A percentile compares a stretch with the other conserved stretches of the same genome.
Evolutionary conservation across 257 asterid genomes (phyloP).

Genomic region (Solanum pinnatisectum): DNA sequence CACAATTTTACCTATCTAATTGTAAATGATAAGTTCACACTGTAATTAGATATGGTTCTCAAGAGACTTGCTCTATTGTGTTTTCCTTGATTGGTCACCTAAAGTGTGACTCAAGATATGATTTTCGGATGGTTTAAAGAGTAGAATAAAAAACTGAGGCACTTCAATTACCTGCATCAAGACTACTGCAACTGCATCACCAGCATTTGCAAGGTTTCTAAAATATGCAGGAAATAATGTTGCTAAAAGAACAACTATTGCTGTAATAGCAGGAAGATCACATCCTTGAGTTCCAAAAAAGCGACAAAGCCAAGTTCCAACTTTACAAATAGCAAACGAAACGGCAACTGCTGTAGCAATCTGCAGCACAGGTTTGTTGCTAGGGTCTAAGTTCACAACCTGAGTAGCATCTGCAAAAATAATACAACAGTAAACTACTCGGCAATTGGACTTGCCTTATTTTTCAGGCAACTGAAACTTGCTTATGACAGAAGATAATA

Average conservation of each 20-base stretch:
- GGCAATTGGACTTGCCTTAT: background rate
- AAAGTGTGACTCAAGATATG: background rate
- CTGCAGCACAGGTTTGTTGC: conserved; percentile 42
- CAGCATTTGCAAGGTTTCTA: conserved; percentile 59
- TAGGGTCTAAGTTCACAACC: conserved; percentile 16
- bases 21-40: background rate
- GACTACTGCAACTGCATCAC: conserved; percentile 54
- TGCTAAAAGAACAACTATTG: conserved; percentile 57
- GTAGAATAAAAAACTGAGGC: background rate
- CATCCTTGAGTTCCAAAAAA: conserved; percentile 40
- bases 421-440: conserved; percentile 1
- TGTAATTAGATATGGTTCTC: background rate
- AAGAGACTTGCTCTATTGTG: background rate
- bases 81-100: background rate
- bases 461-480: background rate
- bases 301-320: conserved; percentile 32
- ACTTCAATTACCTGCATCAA: conserved; percentile 56
- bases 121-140: background rate
- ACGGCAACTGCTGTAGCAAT: conserved; percentile 57
- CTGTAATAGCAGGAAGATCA: conserved; percentile 66
- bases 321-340: conserved; percentile 60
- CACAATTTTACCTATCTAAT: background rate
- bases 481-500: background rate
- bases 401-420: conserved; percentile 31
- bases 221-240: conserved; percentile 49